A percentile compares a stretch with the other conserved stretches of the same genome.
phyloP scores from a whole-genome alignment of 1,284 basidiomycete species.

The Ustilago loliicola region DNA sequence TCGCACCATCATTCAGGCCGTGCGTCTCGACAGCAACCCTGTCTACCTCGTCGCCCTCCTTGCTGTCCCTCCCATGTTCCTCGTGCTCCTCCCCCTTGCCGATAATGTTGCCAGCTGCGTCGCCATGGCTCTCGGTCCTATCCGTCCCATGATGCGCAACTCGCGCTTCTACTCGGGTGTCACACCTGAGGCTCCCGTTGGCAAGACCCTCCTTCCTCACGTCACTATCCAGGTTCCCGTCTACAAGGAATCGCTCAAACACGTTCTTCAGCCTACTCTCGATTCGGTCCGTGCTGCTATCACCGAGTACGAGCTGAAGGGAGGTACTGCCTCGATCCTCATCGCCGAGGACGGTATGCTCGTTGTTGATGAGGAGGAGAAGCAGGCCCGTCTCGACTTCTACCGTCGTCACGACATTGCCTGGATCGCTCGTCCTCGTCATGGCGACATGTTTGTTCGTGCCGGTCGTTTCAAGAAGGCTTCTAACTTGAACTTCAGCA shows the following conservation, averaged over 20 bases:
- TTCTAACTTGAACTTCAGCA: constrained; percentile 88
- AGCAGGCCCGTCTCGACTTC: constrained; percentile 78
- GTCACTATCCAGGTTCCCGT: constrained; percentile 84
- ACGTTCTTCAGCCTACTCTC: constrained; percentile 78
- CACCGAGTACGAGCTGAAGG: constrained; percentile 86
- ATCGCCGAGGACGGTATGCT: constrained; percentile 83
- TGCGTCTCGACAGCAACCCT: constrained; percentile 28
- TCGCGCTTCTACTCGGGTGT: constrained; percentile 72
- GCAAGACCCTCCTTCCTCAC: constrained; percentile 75
- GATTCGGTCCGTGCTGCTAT: constrained; percentile 85
- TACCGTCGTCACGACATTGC: constrained; percentile 83
- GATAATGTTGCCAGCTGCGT: constrained; percentile 75
- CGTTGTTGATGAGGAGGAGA: constrained; percentile 76
- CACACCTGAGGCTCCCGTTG: constrained; percentile 56
- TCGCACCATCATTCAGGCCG: constrained; percentile 28
- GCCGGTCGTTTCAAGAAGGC: constrained; percentile 91
- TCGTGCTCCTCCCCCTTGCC: constrained; percentile 72
- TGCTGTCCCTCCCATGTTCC: constrained; percentile 27
- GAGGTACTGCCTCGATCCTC: constrained; percentile 81
- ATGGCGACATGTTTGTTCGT: constrained; percentile 79
- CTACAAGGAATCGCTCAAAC: constrained; percentile 76
- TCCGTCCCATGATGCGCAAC: constrained; percentile 76
- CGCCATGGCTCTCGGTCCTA: constrained; percentile 71
- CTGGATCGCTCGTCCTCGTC: constrained; percentile 83
- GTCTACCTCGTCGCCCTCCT: constrained; percentile 29